Evolutionary conservation across 306 rosid genomes (phyloP).

Genomic region (Casuarina equisetifolia): DNA sequence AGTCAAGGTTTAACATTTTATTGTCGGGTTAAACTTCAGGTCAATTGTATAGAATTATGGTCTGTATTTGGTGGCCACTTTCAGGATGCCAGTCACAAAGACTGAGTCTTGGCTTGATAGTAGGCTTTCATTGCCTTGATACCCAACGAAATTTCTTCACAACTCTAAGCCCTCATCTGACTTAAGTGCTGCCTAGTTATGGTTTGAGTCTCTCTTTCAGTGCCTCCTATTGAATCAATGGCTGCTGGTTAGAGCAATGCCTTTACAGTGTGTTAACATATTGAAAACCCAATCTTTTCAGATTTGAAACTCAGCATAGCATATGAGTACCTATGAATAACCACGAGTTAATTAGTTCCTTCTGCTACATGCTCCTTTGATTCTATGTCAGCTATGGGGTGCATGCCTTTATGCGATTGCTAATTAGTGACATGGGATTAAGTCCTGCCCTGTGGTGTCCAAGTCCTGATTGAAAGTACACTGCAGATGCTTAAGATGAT

Average conservation of each 20-base stretch:
- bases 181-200: background rate
- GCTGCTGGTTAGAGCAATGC: background rate
- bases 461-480: background rate
- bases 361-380: background rate
- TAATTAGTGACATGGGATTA: background rate
- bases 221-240: background rate
- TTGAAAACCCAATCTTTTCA: background rate
- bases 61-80: background rate
- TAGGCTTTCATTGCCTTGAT: background rate
- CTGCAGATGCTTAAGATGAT: background rate
- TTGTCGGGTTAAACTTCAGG: background rate
- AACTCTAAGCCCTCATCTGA: background rate
- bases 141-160: background rate
- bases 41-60: background rate
- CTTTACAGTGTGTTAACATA: background rate
- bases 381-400: background rate
- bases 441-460: background rate
- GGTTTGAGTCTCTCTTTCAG: background rate
- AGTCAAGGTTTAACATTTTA: background rate
- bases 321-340: background rate
- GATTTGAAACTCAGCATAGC: background rate
- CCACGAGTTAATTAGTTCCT: background rate
- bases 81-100: background rate
- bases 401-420: background rate
- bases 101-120: background rate